phyloP scores from a whole-genome alignment of 352 stramenopile species.

The Globisporangium barbulae region DNA sequence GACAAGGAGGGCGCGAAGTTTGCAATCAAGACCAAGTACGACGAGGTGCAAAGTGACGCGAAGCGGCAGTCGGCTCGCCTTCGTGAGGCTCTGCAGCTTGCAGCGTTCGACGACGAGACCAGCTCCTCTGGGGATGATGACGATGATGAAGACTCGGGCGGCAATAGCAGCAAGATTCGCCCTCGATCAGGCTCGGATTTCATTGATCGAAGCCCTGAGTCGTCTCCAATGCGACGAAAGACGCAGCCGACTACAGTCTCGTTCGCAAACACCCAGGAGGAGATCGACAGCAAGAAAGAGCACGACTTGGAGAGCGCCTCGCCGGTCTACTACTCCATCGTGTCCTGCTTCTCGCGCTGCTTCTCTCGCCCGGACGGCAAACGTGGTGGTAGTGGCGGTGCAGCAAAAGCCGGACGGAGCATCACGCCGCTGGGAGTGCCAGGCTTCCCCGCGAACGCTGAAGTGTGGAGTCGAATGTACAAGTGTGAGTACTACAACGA shows the following conservation, averaged over 20 bases:
- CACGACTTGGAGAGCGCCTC: neutral
- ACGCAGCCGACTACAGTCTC: constrained; percentile 21
- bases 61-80: constrained; percentile 44
- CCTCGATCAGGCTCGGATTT: constrained; percentile 32
- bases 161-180: constrained; percentile 6
- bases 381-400: neutral
- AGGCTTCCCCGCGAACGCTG: constrained; percentile 35
- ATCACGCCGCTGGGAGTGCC: constrained; percentile 41
- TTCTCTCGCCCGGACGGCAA: constrained; percentile 11
- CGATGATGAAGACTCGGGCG: constrained; percentile 8
- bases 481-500: constrained; percentile 56
- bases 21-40: constrained; percentile 49
- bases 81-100: constrained; percentile 40
- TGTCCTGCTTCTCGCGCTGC: constrained; percentile 34
- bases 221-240: constrained; percentile 64
- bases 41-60: constrained; percentile 46
- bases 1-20: constrained; percentile 37
- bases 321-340: constrained; percentile 17
- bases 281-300: constrained; percentile 19
- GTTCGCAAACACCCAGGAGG: constrained; percentile 28
- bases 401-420: constrained; percentile 2
- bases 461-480: constrained; percentile 40
- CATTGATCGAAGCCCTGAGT: constrained; percentile 62
- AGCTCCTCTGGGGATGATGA: constrained; percentile 19
- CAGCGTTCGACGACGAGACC: constrained; percentile 21